Base-by-base conservation (phyloP, 2,329 filamentous ascomycete genomes). In the Botrytis aclada region DNA sequence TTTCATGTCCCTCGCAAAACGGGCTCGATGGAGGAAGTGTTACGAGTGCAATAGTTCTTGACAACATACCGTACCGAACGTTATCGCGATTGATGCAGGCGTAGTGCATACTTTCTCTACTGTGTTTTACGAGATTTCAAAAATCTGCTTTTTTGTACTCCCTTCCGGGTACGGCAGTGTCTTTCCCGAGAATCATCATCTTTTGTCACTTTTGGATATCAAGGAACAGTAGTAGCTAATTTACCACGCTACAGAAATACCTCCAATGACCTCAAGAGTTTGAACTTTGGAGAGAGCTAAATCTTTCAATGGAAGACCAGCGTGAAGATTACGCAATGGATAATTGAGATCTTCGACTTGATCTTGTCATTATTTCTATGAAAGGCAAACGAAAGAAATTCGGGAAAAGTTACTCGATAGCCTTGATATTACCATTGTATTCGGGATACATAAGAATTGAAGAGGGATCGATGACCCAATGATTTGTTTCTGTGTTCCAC, bases 401-500 rank as follows among this genome's bases (percentile, higher is more conserved):
- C 3, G 10, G 43, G 20, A 41, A 43, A 5, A 8, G 41, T 56
- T 32, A 14, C 18, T 34, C 18, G 8, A n/a, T 12, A 25, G 18
- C 22, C 39, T 41, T 58, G 51, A 51, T 20, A 37, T 65, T 51
- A 1, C 9, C 22, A n/a, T 41, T 41, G 25, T 41, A 32, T 56
- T 39, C 18, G 12, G 18, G 18, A 56, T 25, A 32, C 34, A 69
- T 32, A 39, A 29, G 32, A 16, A 25, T 16, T 25, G 65, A 56
- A 56, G 47, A 56, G 43, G 25, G 10, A 67, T 56, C 34, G 37
- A 69, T 56, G 65, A 69, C 47, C 65, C 65, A 69, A 56, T n/a
- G 37, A 41, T 18, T 69, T 56, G 47, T 69, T 56, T 69, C n/a
- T 69, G 10, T 39, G 65, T 41, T 56, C 14, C 37, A 69, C 65